A percentile compares a stretch with the other conserved stretches of the same genome.
phyloP scores from a whole-genome alignment of 2,329 filamentous ascomycete genomes.

The Aspergillus nomiae region DNA sequence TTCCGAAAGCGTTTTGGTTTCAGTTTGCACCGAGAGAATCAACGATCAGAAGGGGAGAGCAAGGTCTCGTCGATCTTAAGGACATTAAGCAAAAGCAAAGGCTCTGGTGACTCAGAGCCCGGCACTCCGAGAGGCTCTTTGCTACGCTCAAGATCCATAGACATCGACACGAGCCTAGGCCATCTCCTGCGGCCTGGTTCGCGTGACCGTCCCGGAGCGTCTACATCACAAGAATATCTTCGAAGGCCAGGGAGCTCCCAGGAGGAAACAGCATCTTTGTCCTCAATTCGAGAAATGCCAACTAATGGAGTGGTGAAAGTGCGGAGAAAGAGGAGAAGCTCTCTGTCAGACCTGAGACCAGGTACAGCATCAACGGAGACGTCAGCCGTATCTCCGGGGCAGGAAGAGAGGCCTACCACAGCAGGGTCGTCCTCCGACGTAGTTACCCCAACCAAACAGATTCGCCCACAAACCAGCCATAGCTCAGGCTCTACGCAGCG shows the following conservation, averaged over 20 bases:
- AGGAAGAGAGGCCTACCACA: constrained; percentile 41
- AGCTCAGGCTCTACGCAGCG: constrained; percentile 31
- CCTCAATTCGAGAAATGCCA: constrained; percentile 56
- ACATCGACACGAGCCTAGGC: constrained; percentile 58
- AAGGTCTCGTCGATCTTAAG: constrained; percentile 78
- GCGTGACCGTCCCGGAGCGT: constrained; percentile 56
- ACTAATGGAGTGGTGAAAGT: constrained; percentile 43
- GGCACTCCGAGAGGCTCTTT: constrained; percentile 69
- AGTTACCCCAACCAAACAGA: constrained; percentile 31
- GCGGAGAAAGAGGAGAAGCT: constrained; percentile 84
- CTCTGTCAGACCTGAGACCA: constrained; percentile 78
- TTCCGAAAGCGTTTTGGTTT: constrained; percentile 82
- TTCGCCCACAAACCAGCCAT: constrained; percentile 33
- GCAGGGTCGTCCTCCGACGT: constrained; percentile 30
- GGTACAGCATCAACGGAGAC: constrained; percentile 64
- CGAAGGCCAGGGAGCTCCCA: constrained; percentile 49
- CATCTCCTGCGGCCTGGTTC: constrained; percentile 56
- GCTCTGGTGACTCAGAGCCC: constrained; percentile 62
- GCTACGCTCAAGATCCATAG: constrained; percentile 75
- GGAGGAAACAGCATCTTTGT: constrained; percentile 49
- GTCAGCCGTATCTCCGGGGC: constrained; percentile 35
- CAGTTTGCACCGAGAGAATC: constrained; percentile 75
- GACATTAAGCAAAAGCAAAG: constrained; percentile 81
- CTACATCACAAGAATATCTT: constrained; percentile 50
- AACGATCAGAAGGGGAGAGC: constrained; percentile 69